Evolutionary conservation across 2,329 filamentous ascomycete species (phyloP).

Genomic region (Penicillium brasilianum): DNA sequence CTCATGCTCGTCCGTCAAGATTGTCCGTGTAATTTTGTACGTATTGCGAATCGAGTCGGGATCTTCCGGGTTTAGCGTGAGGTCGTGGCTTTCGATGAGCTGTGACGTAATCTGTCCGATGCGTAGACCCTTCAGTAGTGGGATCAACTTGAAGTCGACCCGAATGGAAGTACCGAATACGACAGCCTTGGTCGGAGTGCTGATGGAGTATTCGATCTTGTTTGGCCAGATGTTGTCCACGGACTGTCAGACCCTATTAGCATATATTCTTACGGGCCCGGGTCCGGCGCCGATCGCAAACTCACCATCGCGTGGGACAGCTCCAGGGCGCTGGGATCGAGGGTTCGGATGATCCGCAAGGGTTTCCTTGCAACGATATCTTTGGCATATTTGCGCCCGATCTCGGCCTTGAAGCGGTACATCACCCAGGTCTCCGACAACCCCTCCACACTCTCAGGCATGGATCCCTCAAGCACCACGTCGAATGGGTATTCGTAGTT

Average conservation of each 20-base stretch:
- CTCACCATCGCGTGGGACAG: constrained; percentile 80
- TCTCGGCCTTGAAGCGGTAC: constrained; percentile 88
- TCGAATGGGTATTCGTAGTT: constrained; percentile 88
- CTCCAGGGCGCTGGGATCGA: constrained; percentile 76
- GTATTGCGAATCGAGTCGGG: constrained; percentile 47
- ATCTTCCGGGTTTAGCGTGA: constrained; percentile 58
- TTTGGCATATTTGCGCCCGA: constrained; percentile 88
- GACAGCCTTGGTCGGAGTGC: constrained; percentile 90
- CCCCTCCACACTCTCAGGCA: constrained; percentile 89
- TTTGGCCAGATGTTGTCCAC: constrained; percentile 98
- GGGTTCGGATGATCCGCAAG: constrained; percentile 75
- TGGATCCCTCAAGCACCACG: constrained; percentile 68
- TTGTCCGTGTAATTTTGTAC: constrained; percentile 68
- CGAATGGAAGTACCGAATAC: constrained; percentile 88
- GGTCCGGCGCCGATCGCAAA: constrained; percentile 3
- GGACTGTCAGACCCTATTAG: constrained; percentile 52
- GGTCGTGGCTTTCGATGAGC: constrained; percentile 78
- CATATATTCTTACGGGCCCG: not conserved
- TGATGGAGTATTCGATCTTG: constrained; percentile 94
- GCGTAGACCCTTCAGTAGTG: constrained; percentile 83
- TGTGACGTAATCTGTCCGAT: constrained; percentile 82
- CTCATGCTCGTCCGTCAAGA: constrained; percentile 70
- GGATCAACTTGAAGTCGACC: constrained; percentile 84
- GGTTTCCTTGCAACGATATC: constrained; percentile 82
- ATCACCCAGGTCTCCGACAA: constrained; percentile 83